These are phyloP conservation scores for Paramecium octaurelia DNA, from an alignment of 73 alveolate species.

Conservation along the genomic window DNA sequence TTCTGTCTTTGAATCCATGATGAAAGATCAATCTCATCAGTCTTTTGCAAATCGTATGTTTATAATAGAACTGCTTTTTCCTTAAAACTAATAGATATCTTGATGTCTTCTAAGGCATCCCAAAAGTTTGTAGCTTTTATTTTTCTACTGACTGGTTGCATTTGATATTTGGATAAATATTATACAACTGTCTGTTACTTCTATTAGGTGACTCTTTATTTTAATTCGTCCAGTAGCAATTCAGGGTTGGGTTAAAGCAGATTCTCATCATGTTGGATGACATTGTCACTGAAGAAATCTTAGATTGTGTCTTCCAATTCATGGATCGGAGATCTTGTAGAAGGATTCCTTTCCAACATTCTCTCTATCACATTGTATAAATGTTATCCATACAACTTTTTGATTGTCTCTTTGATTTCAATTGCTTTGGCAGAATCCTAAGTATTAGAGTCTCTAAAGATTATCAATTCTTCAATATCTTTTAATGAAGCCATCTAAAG, in stretches of 20 bases:
- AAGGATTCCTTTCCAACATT: constrained; percentile 6
- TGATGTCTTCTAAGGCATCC: constrained; percentile 31
- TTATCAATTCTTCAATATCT: not conserved
- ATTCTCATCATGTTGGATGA: not conserved
- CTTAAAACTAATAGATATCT: not conserved
- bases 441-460: constrained; percentile 2
- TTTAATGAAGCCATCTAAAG: not conserved
- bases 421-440: not conserved
- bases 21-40: constrained; percentile 2
- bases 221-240: not conserved
- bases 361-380: not conserved
- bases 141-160: not conserved
- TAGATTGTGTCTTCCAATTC: not conserved
- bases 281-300: not conserved
- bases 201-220: not conserved
- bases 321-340: not conserved
- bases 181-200: not conserved
- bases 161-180: not conserved
- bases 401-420: not conserved
- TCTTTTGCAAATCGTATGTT: not conserved
- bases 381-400: constrained; percentile 6
- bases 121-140: constrained; percentile 6
- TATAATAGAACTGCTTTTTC: not conserved
- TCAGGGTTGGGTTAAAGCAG: not conserved
- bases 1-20: not conserved